Conservation (phyloP, 1,139 yeast species). For the Candida sojae region DNA sequence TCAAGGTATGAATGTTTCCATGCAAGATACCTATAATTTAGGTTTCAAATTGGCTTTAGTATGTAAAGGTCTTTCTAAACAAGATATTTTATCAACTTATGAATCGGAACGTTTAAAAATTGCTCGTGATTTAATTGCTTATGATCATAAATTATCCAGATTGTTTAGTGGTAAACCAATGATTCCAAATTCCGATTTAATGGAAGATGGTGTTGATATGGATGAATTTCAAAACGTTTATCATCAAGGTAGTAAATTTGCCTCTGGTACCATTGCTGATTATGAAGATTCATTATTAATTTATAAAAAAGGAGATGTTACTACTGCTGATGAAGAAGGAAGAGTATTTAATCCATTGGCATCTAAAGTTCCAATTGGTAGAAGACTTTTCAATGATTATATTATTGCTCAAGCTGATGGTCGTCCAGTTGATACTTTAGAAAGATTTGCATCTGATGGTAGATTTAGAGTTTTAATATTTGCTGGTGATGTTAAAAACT, state of each 20-base stretch:
- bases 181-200: slow-evolving; percentile 17
- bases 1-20: slow-evolving; percentile 39
- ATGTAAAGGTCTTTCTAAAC: slow-evolving; percentile 25
- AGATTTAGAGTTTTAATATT: slow-evolving; percentile 28
- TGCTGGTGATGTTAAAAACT: slow-evolving; percentile 20
- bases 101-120: slow-evolving; percentile 30
- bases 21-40: slow-evolving; percentile 32
- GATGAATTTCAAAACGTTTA: slow-evolving; percentile 28
- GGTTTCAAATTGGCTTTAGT: slow-evolving; percentile 38
- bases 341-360: slow-evolving; percentile 15
- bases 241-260: slow-evolving; percentile 28
- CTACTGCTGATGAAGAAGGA: slow-evolving; percentile 6
- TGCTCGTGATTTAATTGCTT: slow-evolving; percentile 33
- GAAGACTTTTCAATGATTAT: slow-evolving; percentile 22
- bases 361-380: slow-evolving; percentile 24
- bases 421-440: slow-evolving; percentile 22
- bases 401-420: slow-evolving; percentile 26
- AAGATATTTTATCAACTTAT: slow-evolving; percentile 28
- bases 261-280: slow-evolving; percentile 34
- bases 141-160: slow-evolving; percentile 32
- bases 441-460: slow-evolving; percentile 21
- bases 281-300: slow-evolving; percentile 22
- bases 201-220: slow-evolving; percentile 24
- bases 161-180: slow-evolving; percentile 31
- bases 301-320: slow-evolving; percentile 3